Evolutionary conservation across 345 rosid species (phyloP).

Genomic region (Lumnitzera littorea): DNA sequence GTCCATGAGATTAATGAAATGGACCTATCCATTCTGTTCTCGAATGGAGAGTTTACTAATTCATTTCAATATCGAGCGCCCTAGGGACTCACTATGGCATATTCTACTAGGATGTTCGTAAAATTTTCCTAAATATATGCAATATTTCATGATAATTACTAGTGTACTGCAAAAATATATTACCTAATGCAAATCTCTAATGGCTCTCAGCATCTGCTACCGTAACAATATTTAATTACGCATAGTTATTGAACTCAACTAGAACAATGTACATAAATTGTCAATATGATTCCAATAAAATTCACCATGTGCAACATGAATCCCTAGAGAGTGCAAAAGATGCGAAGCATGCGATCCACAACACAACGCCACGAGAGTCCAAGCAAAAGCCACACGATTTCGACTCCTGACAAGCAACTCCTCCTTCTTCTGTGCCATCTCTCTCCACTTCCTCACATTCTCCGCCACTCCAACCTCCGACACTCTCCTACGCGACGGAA

Average conservation of each 20-base stretch:
- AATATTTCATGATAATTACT: no score
- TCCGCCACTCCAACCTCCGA: constrained; percentile 70
- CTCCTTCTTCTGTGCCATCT: constrained; percentile 68
- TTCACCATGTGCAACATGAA: constrained; percentile 81
- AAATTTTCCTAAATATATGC: no score
- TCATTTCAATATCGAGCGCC: no score
- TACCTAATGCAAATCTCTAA: no score
- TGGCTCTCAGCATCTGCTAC: no score
- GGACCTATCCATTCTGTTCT: no score
- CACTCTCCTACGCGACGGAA: constrained; percentile 67
- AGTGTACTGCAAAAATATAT: no score
- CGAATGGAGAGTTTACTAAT: no score
- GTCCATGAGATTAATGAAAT: no score
- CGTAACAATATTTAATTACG: no score
- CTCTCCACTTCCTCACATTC: constrained; percentile 77
- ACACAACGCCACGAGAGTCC: constrained; percentile 93
- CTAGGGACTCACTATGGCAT: no score
- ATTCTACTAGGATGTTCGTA: no score
- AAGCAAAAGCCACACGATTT: constrained; percentile 81
- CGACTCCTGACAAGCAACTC: constrained; percentile 65
- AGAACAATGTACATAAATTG: not conserved
- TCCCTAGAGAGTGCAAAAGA: constrained; percentile 75
- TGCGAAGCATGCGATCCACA: constrained; percentile 93
- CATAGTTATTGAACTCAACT: not conserved
- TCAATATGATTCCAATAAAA: not conserved